Conservation (phyloP, 257 asterid genomes). For the Rauvolfia tetraphylla region DNA sequence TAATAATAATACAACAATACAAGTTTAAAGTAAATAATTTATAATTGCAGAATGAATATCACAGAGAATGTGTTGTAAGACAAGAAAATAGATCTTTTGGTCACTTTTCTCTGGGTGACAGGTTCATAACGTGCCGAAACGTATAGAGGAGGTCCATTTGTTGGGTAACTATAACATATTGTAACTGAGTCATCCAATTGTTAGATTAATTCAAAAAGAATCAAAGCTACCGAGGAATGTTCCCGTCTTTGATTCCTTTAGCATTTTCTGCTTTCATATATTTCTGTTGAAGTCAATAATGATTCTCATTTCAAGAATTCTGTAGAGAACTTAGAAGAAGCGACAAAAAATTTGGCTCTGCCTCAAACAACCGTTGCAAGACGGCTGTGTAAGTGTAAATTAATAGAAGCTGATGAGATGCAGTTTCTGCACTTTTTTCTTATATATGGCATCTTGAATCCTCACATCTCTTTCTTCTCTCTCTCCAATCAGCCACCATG, state of each 20-base stretch:
- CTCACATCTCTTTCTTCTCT: conserved; percentile 12
- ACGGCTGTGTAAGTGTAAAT: conserved; percentile 21
- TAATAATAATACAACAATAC: too few species aligned
- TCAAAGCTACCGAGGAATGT: neutral
- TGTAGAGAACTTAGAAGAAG: neutral
- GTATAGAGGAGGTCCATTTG: too few species aligned
- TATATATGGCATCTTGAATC: conserved; percentile 29
- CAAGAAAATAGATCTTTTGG: too few species aligned
- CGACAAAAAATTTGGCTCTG: conserved; percentile 10
- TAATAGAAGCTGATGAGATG: conserved; percentile 18
- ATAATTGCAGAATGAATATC: too few species aligned
- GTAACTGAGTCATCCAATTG: neutral
- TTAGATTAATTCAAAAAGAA: neutral
- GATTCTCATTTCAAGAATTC: neutral
- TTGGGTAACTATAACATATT: too few species aligned
- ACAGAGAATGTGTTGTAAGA: too few species aligned
- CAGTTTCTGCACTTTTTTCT: conserved; percentile 15
- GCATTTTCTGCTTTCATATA: neutral
- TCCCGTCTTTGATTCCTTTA: neutral
- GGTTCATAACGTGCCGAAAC: too few species aligned
- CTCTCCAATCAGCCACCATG: conserved; percentile 24
- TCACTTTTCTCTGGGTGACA: too few species aligned
- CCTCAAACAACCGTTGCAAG: conserved; percentile 14
- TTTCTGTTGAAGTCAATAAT: neutral
- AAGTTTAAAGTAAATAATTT: too few species aligned